phyloP scores from a whole-genome alignment of 352 stramenopile genomes.

The Globisporangium camurandrum region DNA sequence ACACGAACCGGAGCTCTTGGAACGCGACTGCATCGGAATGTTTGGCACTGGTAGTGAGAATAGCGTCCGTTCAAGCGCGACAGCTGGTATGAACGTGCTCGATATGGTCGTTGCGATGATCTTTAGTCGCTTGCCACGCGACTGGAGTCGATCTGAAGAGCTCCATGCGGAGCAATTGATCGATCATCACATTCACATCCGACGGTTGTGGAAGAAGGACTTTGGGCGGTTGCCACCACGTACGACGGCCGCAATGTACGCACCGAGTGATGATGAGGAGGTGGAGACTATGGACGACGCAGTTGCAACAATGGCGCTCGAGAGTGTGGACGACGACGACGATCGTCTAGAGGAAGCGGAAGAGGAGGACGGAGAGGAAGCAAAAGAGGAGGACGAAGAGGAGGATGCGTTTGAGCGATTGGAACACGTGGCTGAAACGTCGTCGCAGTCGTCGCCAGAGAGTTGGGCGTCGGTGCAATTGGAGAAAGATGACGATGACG shows the following conservation, averaged over 20 bases:
- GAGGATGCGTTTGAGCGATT: slow-evolving; percentile 8
- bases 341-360: slow-evolving; percentile 5
- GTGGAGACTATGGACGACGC: slow-evolving; percentile 7
- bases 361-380: not conserved
- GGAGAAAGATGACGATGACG: not conserved
- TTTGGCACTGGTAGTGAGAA: slow-evolving; percentile 23
- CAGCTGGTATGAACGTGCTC: slow-evolving; percentile 64
- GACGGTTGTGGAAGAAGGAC: slow-evolving; percentile 75
- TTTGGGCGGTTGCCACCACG: slow-evolving; percentile 61
- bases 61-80: too few relatives aligned
- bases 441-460: slow-evolving; percentile 11
- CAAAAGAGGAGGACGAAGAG: not conserved
- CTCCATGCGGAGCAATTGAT: slow-evolving; percentile 64
- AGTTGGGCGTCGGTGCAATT: slow-evolving; percentile 26
- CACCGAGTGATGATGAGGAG: slow-evolving; percentile 6
- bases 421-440: slow-evolving; percentile 5
- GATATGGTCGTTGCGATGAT: slow-evolving; percentile 86
- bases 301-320: not conserved
- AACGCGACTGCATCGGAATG: slow-evolving; percentile 36
- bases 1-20: slow-evolving; percentile 41
- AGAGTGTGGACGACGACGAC: slow-evolving; percentile 5
- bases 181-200: slow-evolving; percentile 74
- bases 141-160: slow-evolving; percentile 46
- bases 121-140: slow-evolving; percentile 71
- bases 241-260: slow-evolving; percentile 7